These are phyloP conservation scores for Schizosaccharomyces lindneri DNA, from an alignment of 805 yeast genomes.

Conservation along the genomic window DNA sequence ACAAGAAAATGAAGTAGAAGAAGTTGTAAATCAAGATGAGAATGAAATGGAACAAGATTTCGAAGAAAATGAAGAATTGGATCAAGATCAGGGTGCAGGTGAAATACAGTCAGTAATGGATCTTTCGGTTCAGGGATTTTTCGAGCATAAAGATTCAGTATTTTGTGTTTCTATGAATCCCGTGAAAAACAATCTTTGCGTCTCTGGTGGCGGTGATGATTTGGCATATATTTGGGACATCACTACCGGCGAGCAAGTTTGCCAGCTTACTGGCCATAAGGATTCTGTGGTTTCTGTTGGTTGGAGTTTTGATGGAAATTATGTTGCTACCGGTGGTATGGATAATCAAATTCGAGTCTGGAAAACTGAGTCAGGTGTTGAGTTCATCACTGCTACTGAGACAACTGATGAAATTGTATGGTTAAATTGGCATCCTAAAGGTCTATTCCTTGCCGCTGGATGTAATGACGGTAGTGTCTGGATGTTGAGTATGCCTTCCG, in stretches of 20 bases:
- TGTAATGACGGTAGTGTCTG: constrained; percentile 83
- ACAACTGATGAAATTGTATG: constrained; percentile 81
- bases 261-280: constrained; percentile 48
- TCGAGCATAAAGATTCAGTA: constrained; percentile 54
- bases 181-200: constrained; percentile 40
- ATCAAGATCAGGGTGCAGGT: neutral
- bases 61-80: constrained; percentile 22
- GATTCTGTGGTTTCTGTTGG: constrained; percentile 74
- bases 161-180: constrained; percentile 71
- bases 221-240: constrained; percentile 80
- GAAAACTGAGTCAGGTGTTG: constrained; percentile 39
- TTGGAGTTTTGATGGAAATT: constrained; percentile 63
- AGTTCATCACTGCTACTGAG: constrained; percentile 37
- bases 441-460: constrained; percentile 72
- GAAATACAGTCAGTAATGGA: neutral
- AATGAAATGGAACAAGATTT: constrained; percentile 78
- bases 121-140: constrained; percentile 1
- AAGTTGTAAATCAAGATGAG: constrained; percentile 58
- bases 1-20: constrained; percentile 22
- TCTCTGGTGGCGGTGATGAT: constrained; percentile 92
- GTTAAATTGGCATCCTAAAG: constrained; percentile 57
- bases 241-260: constrained; percentile 40
- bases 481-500: constrained; percentile 53
- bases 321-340: constrained; percentile 81
- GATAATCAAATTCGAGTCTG: constrained; percentile 59